Conservation (phyloP, 129 eudicot species). For the Erigeron canadensis region DNA sequence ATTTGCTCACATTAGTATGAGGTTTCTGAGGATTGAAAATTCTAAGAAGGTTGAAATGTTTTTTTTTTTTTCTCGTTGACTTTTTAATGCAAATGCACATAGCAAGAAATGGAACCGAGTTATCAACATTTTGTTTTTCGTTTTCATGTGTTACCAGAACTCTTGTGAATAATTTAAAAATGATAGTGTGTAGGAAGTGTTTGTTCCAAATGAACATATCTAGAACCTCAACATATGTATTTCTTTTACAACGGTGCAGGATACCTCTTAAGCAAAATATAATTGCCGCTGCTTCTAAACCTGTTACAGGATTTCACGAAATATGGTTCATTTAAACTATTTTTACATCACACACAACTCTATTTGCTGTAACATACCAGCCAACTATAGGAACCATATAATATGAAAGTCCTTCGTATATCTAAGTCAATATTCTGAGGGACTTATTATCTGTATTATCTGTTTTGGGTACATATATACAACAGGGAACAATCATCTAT, state of each 20-base stretch:
- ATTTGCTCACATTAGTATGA: too few relatives aligned
- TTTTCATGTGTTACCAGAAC: neutral
- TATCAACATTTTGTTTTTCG: too few relatives aligned
- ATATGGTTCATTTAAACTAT: neutral
- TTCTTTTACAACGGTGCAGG: neutral
- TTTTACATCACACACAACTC: neutral
- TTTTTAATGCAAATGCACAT: neutral
- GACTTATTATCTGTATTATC: too few relatives aligned
- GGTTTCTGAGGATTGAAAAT: too few relatives aligned
- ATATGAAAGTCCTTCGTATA: neutral
- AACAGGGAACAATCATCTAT: neutral
- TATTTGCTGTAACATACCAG: neutral
- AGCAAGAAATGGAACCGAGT: neutral
- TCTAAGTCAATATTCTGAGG: neutral
- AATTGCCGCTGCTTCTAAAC: neutral
- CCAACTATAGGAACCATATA: neutral
- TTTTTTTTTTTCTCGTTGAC: too few relatives aligned
- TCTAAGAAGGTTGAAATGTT: too few relatives aligned
- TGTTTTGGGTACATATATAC: too few relatives aligned
- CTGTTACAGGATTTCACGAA: neutral
- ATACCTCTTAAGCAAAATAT: neutral
- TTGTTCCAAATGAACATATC: neutral
- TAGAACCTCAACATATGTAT: neutral
- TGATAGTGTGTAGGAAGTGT: neutral
- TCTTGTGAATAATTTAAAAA: neutral